Evolutionary conservation across 2,329 filamentous ascomycete species (phyloP).

Genomic region (Penicillium sp.): DNA sequence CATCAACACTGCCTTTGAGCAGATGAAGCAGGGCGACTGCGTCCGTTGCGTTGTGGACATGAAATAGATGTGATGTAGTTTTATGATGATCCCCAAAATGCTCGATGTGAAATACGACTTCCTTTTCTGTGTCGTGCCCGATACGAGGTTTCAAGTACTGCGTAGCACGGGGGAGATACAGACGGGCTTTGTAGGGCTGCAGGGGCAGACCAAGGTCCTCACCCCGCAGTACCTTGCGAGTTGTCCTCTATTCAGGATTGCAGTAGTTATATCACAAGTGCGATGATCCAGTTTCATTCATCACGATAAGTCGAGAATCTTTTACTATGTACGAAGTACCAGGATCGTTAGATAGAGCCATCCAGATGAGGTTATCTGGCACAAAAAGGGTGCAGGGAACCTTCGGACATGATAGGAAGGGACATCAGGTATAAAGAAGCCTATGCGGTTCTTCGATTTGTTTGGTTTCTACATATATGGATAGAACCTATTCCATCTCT

Average conservation of each 20-base stretch:
- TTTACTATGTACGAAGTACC: background rate
- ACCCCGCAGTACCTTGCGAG: slow-evolving; percentile 15
- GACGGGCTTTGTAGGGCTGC: slow-evolving; percentile 9
- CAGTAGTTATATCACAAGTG: background rate
- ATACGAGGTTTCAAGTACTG: background rate
- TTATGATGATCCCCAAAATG: slow-evolving; percentile 13
- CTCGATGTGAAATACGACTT: slow-evolving; percentile 22
- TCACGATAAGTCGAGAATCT: background rate
- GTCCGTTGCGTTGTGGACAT: slow-evolving; percentile 86
- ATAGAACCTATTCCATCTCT: background rate
- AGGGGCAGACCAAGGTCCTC: slow-evolving; percentile 20
- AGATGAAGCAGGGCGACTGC: slow-evolving; percentile 95
- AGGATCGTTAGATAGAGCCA: background rate
- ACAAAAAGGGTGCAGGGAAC: background rate
- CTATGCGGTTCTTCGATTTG: background rate
- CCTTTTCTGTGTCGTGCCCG: slow-evolving; percentile 10
- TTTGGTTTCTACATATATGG: background rate
- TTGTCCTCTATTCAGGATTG: background rate
- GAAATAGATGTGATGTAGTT: slow-evolving; percentile 26
- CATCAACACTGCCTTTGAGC: slow-evolving; percentile 85
- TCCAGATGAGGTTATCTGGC: slow-evolving; percentile 20
- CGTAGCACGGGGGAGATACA: background rate
- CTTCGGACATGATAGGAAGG: background rate
- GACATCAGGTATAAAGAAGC: background rate
- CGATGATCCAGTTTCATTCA: background rate